Conservation (phyloP, 1,284 basidiomycete genomes). For the Prillingera fragicola region DNA sequence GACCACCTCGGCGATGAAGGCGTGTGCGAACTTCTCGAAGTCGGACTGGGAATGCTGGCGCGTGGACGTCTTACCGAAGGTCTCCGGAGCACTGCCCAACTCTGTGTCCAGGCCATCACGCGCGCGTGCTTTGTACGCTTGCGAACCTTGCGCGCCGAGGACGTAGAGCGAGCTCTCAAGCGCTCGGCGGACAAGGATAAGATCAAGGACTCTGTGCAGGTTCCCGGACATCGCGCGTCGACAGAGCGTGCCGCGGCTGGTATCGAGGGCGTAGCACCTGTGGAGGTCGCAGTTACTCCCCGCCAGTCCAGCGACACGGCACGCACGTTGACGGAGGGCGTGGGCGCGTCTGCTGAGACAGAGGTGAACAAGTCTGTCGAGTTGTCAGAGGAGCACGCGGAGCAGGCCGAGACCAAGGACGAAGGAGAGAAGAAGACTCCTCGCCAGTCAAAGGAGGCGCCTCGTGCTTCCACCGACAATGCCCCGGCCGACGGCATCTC, state of each 20-base stretch:
- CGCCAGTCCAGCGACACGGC: no score
- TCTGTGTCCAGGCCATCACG: conserved; percentile 84
- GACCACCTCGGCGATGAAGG: conserved; percentile 77
- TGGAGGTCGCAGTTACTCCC: no score
- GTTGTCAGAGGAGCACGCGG: neutral
- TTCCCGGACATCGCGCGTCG: conserved; percentile 2
- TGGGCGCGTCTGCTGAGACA: no score
- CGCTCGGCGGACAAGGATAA: conserved; percentile 22
- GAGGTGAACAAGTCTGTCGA: neutral
- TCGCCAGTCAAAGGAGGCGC: neutral
- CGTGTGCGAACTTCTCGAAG: conserved; percentile 97
- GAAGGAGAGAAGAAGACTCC: conserved; percentile 1
- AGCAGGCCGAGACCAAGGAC: neutral
- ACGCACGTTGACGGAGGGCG: no score
- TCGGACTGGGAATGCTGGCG: conserved; percentile 93
- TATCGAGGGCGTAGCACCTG: no score
- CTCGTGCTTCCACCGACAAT: neutral
- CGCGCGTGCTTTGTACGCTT: conserved; percentile 74
- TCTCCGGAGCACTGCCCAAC: conserved; percentile 78
- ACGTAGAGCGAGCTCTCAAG: conserved; percentile 34
- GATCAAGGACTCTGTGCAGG: conserved; percentile 16
- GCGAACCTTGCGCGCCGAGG: conserved; percentile 52
- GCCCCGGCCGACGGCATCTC: neutral
- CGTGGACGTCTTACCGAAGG: conserved; percentile 81
- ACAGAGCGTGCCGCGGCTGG: no score